Evolutionary conservation across 108 stramenopile species (phyloP).

Genomic region (Schizochytrium sp.): DNA sequence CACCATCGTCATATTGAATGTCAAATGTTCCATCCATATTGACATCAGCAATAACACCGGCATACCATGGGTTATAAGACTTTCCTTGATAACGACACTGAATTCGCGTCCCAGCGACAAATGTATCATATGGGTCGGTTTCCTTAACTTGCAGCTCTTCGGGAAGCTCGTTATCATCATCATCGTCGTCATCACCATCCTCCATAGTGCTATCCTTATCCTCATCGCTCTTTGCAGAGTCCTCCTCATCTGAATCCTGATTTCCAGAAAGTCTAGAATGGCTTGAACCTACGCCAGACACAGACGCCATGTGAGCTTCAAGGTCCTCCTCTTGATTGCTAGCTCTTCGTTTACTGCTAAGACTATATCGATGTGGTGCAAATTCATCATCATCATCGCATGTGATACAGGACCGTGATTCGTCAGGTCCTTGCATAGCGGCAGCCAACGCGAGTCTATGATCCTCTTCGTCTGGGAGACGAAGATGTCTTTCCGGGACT

Average conservation of each 20-base stretch:
- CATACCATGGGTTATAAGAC: slow-evolving; percentile 52
- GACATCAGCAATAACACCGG: neutral
- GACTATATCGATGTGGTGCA: neutral
- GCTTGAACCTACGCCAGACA: too few species aligned
- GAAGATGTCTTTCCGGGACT: neutral
- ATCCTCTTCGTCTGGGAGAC: slow-evolving; percentile 33
- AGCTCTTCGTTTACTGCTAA: too few species aligned
- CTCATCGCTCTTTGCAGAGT: neutral
- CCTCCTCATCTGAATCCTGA: too few species aligned
- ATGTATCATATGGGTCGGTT: slow-evolving; percentile 26
- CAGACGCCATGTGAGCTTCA: too few species aligned
- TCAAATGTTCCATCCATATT: slow-evolving; percentile 38
- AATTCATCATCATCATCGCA: neutral
- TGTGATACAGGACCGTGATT: slow-evolving; percentile 23
- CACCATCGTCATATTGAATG: slow-evolving; percentile 37
- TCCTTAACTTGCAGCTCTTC: neutral
- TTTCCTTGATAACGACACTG: slow-evolving; percentile 37
- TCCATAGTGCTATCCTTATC: neutral
- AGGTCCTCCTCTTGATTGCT: too few species aligned
- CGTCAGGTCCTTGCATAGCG: neutral
- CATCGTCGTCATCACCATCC: neutral
- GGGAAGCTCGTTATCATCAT: neutral
- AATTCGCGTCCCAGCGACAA: slow-evolving; percentile 8
- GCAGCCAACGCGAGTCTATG: neutral
- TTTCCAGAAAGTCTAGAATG: too few species aligned